phyloP scores from a whole-genome alignment of 345 rosid genomes.

The Camelina laxa region DNA sequence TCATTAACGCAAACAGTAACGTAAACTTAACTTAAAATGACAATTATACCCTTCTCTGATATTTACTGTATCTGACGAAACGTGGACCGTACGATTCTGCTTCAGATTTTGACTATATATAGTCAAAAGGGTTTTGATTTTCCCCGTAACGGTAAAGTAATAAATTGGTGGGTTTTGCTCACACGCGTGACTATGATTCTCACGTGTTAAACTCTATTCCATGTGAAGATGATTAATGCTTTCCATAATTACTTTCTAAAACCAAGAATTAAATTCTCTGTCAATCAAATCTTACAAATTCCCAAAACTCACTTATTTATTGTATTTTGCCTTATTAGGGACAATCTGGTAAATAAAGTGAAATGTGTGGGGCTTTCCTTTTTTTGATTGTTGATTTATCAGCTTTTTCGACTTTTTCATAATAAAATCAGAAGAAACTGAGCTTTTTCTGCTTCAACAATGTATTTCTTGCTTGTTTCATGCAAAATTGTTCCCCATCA shows the following conservation, averaged over 20 bases:
- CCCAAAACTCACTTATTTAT: not conserved
- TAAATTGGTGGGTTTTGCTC: not conserved
- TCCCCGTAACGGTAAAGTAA: constrained; percentile 34
- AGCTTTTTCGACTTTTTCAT: constrained; percentile 22
- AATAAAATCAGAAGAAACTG: constrained; percentile 29
- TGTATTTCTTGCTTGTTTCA: constrained; percentile 37
- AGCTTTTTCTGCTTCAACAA: constrained; percentile 10
- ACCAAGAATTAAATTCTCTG: constrained; percentile 25
- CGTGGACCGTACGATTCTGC: constrained; percentile 19
- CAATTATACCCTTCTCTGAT: constrained; percentile 24
- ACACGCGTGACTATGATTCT: constrained; percentile 38
- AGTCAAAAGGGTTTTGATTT: constrained; percentile 31
- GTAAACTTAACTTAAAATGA: constrained; percentile 17
- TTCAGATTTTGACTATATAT: constrained; percentile 23
- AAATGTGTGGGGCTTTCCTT: constrained; percentile 19
- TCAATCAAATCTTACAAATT: constrained; percentile 17
- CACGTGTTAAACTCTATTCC: constrained; percentile 31
- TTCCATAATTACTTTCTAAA: constrained; percentile 32
- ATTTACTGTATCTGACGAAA: not conserved
- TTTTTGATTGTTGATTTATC: constrained; percentile 18
- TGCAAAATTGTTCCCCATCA: constrained; percentile 35
- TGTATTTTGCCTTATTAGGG: not conserved
- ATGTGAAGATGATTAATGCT: constrained; percentile 42
- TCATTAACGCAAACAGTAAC: constrained; percentile 19
- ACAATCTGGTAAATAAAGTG: constrained; percentile 30